Conservation (phyloP, 768 basidiomycete species). For the Chlorophyllum brunneum region DNA sequence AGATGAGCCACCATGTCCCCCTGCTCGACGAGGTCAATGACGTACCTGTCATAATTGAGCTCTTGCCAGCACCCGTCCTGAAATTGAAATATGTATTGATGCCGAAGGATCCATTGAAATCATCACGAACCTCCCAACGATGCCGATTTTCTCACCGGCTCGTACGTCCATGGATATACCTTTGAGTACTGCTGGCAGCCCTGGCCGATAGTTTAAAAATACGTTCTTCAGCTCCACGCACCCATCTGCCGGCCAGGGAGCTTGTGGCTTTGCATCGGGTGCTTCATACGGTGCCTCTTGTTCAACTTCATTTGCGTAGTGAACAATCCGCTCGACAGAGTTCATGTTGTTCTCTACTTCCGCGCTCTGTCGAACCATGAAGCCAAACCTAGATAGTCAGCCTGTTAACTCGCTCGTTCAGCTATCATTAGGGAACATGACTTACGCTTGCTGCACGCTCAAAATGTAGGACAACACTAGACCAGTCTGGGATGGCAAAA, state of each 20-base stretch:
- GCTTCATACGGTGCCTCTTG: slow-evolving; percentile 75
- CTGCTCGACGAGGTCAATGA: not conserved
- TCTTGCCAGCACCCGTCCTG: slow-evolving; percentile 86
- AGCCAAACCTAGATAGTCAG: slow-evolving; percentile 50
- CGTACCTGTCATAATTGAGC: slow-evolving; percentile 77
- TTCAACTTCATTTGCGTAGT: slow-evolving; percentile 78
- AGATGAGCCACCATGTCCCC: not conserved
- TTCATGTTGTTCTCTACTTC: slow-evolving; percentile 96
- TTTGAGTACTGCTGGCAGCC: slow-evolving; percentile 85
- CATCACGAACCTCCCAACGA: slow-evolving; percentile 57
- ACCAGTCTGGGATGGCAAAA: slow-evolving; percentile 79
- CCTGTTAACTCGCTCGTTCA: slow-evolving; percentile 7
- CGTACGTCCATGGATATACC: slow-evolving; percentile 67
- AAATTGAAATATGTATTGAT: slow-evolving; percentile 1
- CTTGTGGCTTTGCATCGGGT: slow-evolving; percentile 52
- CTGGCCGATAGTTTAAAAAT: slow-evolving; percentile 80
- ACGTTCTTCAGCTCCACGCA: slow-evolving; percentile 72
- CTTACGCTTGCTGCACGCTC: slow-evolving; percentile 65
- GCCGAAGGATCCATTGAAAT: not conserved
- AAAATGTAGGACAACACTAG: slow-evolving; percentile 77
- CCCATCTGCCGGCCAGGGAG: slow-evolving; percentile 75
- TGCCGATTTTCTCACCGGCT: slow-evolving; percentile 87
- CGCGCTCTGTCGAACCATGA: slow-evolving; percentile 72
- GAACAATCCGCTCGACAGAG: slow-evolving; percentile 78
- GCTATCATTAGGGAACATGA: not conserved